These are phyloP conservation scores for Triticum dicoccoides DNA, from an alignment of 176 grass and related monocot species.

Conservation along the genomic window DNA sequence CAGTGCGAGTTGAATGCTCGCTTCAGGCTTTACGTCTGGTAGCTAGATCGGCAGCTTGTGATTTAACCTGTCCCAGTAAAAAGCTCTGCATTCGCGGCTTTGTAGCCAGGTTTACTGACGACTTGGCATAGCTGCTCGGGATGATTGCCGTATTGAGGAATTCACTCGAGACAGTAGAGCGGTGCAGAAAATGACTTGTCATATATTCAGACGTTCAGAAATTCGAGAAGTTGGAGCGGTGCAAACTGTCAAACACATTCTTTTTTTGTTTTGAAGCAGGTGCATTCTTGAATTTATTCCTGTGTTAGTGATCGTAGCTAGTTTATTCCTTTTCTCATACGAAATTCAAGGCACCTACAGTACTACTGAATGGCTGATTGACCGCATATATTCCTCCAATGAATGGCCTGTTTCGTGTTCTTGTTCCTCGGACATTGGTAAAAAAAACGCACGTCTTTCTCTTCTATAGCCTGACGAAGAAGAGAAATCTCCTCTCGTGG, in stretches of 20 bases:
- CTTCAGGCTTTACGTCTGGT: constrained; percentile 4
- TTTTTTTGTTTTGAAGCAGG: not conserved
- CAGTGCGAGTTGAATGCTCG: constrained; percentile 10
- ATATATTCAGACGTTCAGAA: not conserved
- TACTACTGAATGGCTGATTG: not conserved
- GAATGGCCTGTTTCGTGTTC: not conserved
- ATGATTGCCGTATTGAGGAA: not conserved
- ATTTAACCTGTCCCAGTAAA: not conserved
- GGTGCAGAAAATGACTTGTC: not conserved
- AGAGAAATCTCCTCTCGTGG: not conserved
- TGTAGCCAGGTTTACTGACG: not conserved
- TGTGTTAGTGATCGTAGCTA: too few relatives aligned
- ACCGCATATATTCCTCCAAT: not conserved
- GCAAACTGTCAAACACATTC: not conserved
- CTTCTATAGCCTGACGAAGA: not conserved
- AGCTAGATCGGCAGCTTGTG: constrained; percentile 6
- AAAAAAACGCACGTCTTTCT: not conserved
- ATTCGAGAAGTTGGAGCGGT: not conserved
- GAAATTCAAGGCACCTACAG: not conserved
- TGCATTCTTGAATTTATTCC: too few relatives aligned
- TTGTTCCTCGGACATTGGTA: not conserved
- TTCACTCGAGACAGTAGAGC: not conserved
- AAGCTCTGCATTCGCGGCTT: not conserved
- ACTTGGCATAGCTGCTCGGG: not conserved
- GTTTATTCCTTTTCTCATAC: not conserved